A percentile compares a stretch with the other conserved stretches of the same genome.
These are phyloP conservation scores for Phytophthora capsici DNA, from an alignment of 352 stramenopile species.

Conservation along the genomic window DNA sequence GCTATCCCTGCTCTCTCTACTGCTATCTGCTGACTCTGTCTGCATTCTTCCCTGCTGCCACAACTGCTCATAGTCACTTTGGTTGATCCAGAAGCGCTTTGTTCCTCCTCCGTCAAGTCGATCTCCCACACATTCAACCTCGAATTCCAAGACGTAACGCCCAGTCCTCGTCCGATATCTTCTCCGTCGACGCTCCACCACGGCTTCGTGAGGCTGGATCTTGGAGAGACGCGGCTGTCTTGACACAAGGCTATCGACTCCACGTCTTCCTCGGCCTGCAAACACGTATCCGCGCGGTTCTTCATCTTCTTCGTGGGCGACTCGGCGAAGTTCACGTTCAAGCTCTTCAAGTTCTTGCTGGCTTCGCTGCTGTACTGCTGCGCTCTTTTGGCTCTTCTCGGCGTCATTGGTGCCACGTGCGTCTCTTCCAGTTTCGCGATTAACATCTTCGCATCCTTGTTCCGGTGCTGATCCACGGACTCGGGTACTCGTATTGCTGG, in stretches of 20 bases:
- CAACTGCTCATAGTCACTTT: not conserved
- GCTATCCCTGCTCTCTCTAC: too few species aligned
- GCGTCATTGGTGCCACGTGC: too few species aligned
- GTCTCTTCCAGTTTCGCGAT: too few species aligned
- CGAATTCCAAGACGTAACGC: conserved; percentile 8
- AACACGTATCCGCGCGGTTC: not conserved
- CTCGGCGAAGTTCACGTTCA: not conserved
- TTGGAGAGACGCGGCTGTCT: not conserved
- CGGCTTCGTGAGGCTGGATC: too few species aligned
- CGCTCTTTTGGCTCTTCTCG: too few species aligned
- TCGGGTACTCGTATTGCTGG: too few species aligned
- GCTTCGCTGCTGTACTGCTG: not conserved
- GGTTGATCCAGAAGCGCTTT: conserved; percentile 1
- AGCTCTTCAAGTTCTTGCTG: not conserved
- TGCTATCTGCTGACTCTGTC: not conserved
- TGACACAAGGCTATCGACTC: not conserved
- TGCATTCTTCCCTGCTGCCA: not conserved
- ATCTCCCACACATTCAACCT: not conserved
- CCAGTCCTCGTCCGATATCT: not conserved
- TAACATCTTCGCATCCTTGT: too few species aligned
- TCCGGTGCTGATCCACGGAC: too few species aligned
- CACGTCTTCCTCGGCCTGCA: not conserved
- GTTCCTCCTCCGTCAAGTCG: not conserved
- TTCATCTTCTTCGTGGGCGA: not conserved
- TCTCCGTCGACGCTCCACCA: not conserved